A percentile compares a stretch with the other conserved stretches of the same genome.
phyloP scores from a whole-genome alignment of 2,329 filamentous ascomycete genomes.

The Aureobasidium lini region DNA sequence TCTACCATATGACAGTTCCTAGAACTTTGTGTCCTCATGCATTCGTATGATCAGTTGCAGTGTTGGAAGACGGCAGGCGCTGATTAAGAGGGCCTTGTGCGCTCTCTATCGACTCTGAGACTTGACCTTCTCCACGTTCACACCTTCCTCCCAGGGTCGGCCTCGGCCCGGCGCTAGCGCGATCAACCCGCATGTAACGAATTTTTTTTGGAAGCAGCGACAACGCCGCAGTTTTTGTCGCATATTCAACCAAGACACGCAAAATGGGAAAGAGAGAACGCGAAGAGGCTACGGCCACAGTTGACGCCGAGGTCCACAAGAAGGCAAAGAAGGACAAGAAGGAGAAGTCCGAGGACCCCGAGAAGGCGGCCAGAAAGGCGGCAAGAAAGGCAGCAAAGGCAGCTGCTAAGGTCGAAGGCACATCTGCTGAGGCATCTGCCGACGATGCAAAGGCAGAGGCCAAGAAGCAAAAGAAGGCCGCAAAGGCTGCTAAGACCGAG shows the following conservation, averaged over 20 bases:
- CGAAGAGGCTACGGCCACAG: slow-evolving; percentile 19
- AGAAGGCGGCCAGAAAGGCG: slow-evolving; percentile 37
- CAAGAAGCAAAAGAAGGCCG: slow-evolving; percentile 31
- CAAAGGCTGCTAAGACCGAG: slow-evolving; percentile 24
- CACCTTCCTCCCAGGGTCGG: background rate
- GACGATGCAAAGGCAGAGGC: slow-evolving; percentile 23
- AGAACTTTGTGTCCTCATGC: too few species aligned
- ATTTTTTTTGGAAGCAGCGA: background rate
- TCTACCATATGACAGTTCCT: too few species aligned
- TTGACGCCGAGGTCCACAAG: slow-evolving; percentile 18
- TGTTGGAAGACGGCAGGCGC: background rate
- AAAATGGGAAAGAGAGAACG: slow-evolving; percentile 25
- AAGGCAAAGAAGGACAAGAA: slow-evolving; percentile 29
- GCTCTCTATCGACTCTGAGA: background rate
- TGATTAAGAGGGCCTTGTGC: too few species aligned
- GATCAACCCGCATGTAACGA: background rate
- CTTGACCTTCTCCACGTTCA: background rate
- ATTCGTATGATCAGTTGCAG: too few species aligned
- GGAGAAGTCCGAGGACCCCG: slow-evolving; percentile 24
- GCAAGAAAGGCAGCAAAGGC: slow-evolving; percentile 36
- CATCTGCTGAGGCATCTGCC: slow-evolving; percentile 16
- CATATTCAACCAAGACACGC: background rate
- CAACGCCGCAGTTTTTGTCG: background rate
- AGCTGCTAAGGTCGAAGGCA: slow-evolving; percentile 23
- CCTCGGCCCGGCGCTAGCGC: background rate